Conservation (phyloP, 495 filamentous ascomycete species). For the Aspergillus conjunctus region DNA sequence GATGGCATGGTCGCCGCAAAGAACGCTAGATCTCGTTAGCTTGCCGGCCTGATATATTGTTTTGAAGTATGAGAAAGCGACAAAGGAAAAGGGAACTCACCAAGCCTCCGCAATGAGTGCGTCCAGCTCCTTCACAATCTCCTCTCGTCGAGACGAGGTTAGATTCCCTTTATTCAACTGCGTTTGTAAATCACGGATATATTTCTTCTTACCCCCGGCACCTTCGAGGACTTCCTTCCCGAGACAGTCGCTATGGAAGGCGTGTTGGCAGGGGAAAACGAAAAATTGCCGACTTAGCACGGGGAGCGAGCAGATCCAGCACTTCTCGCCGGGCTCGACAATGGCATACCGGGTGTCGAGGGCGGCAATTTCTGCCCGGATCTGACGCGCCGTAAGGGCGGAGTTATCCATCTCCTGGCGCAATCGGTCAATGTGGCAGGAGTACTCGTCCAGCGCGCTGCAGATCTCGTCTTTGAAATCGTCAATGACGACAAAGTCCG, state of each 20-base stretch:
- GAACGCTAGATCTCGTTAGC: slow-evolving; percentile 47
- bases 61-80: slow-evolving; percentile 10
- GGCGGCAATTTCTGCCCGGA: slow-evolving; percentile 79
- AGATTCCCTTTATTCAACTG: slow-evolving; percentile 73
- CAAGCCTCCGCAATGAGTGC: slow-evolving; percentile 77
- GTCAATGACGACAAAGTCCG: slow-evolving; percentile 98
- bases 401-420: slow-evolving; percentile 95
- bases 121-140: slow-evolving; percentile 86
- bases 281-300: slow-evolving; percentile 90
- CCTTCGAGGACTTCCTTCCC: slow-evolving; percentile 78
- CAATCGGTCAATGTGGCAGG: slow-evolving; percentile 82
- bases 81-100: slow-evolving; percentile 49
- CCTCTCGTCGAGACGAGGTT: slow-evolving; percentile 68
- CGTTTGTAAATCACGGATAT: slow-evolving; percentile 82
- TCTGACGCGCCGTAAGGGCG: slow-evolving; percentile 81
- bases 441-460: slow-evolving; percentile 87
- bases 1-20: slow-evolving; percentile 93
- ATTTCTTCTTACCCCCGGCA: slow-evolving; percentile 69
- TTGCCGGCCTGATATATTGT: slow-evolving; percentile 15
- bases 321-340: slow-evolving; percentile 93
- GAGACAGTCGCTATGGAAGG: slow-evolving; percentile 93
- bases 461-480: slow-evolving; percentile 99
- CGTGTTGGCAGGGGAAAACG: slow-evolving; percentile 97
- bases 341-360: slow-evolving; percentile 91
- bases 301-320: slow-evolving; percentile 83